Percentiles rank a stretch among this genome's conserved stretches.
phyloP scores from a whole-genome alignment of 2,329 filamentous ascomycete species.

The Aspergillus texensis region DNA sequence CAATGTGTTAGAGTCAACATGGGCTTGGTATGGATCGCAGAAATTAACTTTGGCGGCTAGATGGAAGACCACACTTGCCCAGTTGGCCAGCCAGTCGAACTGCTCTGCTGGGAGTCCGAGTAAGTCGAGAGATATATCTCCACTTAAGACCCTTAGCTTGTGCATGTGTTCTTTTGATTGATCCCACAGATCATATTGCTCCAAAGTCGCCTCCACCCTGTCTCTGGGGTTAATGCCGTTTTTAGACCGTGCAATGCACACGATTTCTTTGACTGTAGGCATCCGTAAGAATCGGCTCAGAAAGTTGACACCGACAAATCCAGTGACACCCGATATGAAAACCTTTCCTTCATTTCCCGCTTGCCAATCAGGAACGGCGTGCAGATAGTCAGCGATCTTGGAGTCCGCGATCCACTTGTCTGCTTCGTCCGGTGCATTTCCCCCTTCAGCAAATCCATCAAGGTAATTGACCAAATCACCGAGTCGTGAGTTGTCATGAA shows the following conservation, averaged over 20 bases:
- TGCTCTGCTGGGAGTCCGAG: conserved; percentile 65
- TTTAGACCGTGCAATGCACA: conserved; percentile 71
- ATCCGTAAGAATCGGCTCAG: conserved; percentile 67
- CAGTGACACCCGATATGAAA: conserved; percentile 75
- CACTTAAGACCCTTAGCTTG: conserved; percentile 36
- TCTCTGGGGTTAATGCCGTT: conserved; percentile 37
- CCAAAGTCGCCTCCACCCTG: conserved; percentile 51
- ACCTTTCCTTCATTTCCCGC: conserved; percentile 10
- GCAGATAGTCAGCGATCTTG: conserved; percentile 1
- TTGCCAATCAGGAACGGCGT: conserved; percentile 8
- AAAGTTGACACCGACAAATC: conserved; percentile 79
- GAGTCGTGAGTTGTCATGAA: conserved; percentile 8
- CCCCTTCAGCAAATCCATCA: conserved; percentile 7
- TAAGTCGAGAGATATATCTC: conserved; percentile 68
- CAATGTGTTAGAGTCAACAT: conserved; percentile 70
- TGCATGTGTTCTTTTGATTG: neutral
- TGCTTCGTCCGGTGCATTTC: conserved; percentile 11
- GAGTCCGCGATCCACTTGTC: conserved; percentile 5
- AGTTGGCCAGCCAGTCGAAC: conserved; percentile 64
- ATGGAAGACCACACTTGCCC: conserved; percentile 70
- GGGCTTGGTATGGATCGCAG: conserved; percentile 69
- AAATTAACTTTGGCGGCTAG: conserved; percentile 75
- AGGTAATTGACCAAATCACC: conserved; percentile 4
- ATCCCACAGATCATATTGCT: conserved; percentile 44
- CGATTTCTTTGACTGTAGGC: conserved; percentile 57